phyloP scores from a whole-genome alignment of 805 yeast genomes.

The Ascoidea tarda region DNA sequence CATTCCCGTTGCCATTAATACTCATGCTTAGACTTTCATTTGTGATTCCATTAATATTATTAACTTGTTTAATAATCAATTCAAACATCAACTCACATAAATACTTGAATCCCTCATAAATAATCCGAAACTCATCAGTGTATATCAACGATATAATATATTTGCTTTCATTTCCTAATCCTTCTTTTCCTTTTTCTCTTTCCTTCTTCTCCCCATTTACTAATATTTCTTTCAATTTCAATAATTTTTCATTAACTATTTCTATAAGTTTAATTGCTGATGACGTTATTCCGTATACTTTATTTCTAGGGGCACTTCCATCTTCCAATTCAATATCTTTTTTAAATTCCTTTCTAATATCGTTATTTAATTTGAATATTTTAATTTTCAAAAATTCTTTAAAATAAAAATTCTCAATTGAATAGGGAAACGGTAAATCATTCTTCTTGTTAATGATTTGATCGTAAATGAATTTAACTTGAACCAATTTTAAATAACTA shows the following conservation, averaged over 20 bases:
- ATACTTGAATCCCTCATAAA: too few relatives aligned
- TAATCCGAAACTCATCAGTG: too few relatives aligned
- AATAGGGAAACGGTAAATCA: neutral
- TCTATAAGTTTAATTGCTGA: neutral
- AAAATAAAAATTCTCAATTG: neutral
- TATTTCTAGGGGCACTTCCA: neutral
- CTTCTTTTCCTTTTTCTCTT: neutral
- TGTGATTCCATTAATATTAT: neutral
- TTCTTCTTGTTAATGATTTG: neutral
- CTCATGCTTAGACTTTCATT: too few relatives aligned
- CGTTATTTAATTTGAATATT: neutral
- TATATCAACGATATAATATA: neutral
- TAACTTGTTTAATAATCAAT: too few relatives aligned
- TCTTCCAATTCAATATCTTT: neutral
- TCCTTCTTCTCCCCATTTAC: neutral
- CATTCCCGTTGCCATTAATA: neutral
- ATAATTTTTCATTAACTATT: neutral
- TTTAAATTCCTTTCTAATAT: too few relatives aligned
- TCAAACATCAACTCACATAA: too few relatives aligned
- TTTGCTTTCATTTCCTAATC: neutral
- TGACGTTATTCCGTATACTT: neutral
- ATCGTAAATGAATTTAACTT: too few relatives aligned
- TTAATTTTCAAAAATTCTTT: neutral
- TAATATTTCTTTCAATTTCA: neutral
- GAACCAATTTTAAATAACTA: neutral